Percentiles rank a stretch among this genome's conserved stretches.
Evolutionary conservation across 139 green algal species (phyloP).

Genomic region (Volvox africanus): DNA sequence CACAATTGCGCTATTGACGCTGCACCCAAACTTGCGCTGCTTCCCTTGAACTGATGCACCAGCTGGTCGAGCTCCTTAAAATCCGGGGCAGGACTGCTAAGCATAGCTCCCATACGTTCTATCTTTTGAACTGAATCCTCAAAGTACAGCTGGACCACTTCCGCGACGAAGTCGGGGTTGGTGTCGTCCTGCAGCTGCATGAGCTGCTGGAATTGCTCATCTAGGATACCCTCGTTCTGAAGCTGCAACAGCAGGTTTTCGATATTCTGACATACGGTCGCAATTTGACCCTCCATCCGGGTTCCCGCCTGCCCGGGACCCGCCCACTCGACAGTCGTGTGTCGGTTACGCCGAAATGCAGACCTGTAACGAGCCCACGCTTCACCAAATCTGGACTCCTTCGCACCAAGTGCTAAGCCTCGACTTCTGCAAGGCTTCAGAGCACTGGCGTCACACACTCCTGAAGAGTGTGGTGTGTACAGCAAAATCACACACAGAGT

Average conservation of each 20-base stretch:
- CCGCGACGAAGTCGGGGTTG: slow-evolving; percentile 86
- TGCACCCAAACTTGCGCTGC: slow-evolving; percentile 80
- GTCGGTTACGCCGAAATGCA: too few species aligned
- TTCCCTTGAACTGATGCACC: slow-evolving; percentile 91
- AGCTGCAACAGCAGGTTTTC: slow-evolving; percentile 34
- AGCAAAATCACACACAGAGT: too few species aligned
- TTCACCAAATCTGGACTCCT: too few species aligned
- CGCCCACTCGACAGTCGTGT: too few species aligned
- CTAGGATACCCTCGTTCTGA: slow-evolving; percentile 54
- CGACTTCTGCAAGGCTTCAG: too few species aligned
- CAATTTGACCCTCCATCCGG: slow-evolving; percentile 20
- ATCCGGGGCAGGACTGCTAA: slow-evolving; percentile 50
- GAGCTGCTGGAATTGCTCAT: slow-evolving; percentile 88
- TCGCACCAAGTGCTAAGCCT: too few species aligned
- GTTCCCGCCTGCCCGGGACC: not conserved
- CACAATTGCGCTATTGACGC: slow-evolving; percentile 72
- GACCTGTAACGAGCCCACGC: too few species aligned
- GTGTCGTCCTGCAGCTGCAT: slow-evolving; percentile 87
- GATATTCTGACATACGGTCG: slow-evolving; percentile 39
- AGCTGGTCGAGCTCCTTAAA: slow-evolving; percentile 83
- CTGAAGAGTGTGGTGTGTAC: too few species aligned
- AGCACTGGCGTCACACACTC: too few species aligned
- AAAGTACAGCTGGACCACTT: slow-evolving; percentile 90
- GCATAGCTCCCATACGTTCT: slow-evolving; percentile 67
- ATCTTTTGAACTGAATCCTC: slow-evolving; percentile 79